A percentile compares a stretch with the other conserved stretches of the same genome.
These are phyloP conservation scores for Neurospora sp. DNA, from an alignment of 495 filamentous ascomycete species.

Conservation along the genomic window DNA sequence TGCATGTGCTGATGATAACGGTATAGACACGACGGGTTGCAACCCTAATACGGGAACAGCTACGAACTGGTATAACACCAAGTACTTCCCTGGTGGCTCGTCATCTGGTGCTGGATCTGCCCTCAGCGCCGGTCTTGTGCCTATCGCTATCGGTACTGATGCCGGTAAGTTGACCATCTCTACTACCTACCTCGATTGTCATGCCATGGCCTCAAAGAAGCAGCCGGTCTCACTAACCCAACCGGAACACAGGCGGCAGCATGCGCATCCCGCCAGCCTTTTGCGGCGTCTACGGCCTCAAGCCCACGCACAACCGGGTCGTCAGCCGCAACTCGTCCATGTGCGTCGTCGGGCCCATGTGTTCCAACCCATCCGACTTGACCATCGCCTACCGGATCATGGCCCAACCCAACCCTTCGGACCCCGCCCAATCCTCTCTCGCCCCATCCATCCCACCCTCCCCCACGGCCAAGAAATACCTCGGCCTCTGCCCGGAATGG, in stretches of 20 bases:
- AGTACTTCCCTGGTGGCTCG: slow-evolving; percentile 82
- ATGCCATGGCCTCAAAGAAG: background rate
- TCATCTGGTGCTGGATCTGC: slow-evolving; percentile 78
- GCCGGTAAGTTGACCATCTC: slow-evolving; percentile 35
- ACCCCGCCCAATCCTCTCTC: slow-evolving; percentile 28
- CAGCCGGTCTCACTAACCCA: background rate
- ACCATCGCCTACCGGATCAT: slow-evolving; percentile 68
- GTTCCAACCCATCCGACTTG: slow-evolving; percentile 69
- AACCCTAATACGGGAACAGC: slow-evolving; percentile 76
- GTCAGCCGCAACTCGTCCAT: slow-evolving; percentile 47
- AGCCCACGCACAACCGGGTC: slow-evolving; percentile 70
- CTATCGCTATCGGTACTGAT: slow-evolving; percentile 75
- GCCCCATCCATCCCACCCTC: slow-evolving; percentile 34
- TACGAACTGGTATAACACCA: slow-evolving; percentile 66
- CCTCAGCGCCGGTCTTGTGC: slow-evolving; percentile 63
- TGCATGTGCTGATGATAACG: background rate
- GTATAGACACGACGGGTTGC: slow-evolving; percentile 29
- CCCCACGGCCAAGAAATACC: slow-evolving; percentile 28
- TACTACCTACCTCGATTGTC: background rate
- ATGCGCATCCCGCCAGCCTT: slow-evolving; percentile 73
- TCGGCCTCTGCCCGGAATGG: slow-evolving; percentile 73
- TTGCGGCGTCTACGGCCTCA: slow-evolving; percentile 83
- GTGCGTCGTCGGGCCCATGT: slow-evolving; percentile 66
- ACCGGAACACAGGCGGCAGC: slow-evolving; percentile 46
- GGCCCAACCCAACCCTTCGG: slow-evolving; percentile 54